Evolutionary conservation across 129 eudicot species (phyloP).

Genomic region (Centella asiatica): DNA sequence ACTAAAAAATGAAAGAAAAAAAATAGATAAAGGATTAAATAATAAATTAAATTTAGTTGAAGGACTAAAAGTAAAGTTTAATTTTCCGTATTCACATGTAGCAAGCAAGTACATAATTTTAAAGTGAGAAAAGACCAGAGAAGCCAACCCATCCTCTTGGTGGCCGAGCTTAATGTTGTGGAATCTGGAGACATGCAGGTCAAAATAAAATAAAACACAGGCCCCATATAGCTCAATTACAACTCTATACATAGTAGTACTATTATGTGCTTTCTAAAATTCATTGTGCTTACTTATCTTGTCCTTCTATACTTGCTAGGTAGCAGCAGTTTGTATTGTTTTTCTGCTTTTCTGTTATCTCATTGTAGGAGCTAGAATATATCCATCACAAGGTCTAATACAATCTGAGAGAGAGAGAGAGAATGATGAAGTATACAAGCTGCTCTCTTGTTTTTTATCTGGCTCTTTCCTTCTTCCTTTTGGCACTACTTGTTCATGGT

Average conservation of each 20-base stretch:
- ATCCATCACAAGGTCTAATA: background rate
- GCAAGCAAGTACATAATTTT: too few relatives aligned
- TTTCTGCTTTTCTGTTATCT: too few relatives aligned
- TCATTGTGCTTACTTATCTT: too few relatives aligned
- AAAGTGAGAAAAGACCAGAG: too few relatives aligned
- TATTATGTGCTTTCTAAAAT: background rate
- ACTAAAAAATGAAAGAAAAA: too few relatives aligned
- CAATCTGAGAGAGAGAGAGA: background rate
- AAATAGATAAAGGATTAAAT: too few relatives aligned
- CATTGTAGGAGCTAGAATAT: background rate
- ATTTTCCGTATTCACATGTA: too few relatives aligned
- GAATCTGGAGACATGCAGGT: background rate
- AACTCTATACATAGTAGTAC: background rate
- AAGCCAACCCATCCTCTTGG: too few relatives aligned
- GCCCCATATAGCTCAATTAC: background rate
- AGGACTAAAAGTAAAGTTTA: too few relatives aligned
- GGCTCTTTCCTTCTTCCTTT: too few relatives aligned
- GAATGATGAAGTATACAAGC: background rate
- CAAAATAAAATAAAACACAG: background rate
- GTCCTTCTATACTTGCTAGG: background rate
- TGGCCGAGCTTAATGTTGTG: background rate
- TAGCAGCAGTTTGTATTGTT: background rate
- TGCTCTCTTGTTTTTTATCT: background rate
- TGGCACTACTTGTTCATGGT: background rate
- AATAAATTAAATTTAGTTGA: too few relatives aligned